Base-by-base conservation (phyloP, 495 filamentous ascomycete genomes). In the Bacidia rubella region DNA sequence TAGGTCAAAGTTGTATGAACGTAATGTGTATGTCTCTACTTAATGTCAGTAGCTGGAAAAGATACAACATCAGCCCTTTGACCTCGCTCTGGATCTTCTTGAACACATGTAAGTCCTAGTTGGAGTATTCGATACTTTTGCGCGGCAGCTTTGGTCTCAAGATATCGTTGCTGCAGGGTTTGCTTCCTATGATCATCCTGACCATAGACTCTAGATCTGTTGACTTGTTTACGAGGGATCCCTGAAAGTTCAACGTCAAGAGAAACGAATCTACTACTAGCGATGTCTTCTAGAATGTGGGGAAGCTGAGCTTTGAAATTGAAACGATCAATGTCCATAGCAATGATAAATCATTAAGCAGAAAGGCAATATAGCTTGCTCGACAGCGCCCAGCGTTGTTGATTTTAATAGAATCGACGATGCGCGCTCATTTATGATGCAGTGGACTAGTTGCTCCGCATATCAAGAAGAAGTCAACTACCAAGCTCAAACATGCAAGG, bases 161-260 rank as follows among this genome's bases (percentile, higher is more conserved):
- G 58, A 58, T 92, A 92, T n/a, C 77, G 68, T 32, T 85, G 69
- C 54, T 87, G 75, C 0, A 87, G 63, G 5, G 70, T 70, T 24
- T 66, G 67, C 32, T 63, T 62, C 42, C 58, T 60, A 11, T 49
- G 47, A 1, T 49, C 53, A 45, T 53, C 52, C 19, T 47, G 49
- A 32, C 50, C 47, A 52, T 44, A 24, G 20, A 25, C 47, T 48
- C 51, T 40, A 46, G 48, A 50, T 12, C 54, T 62, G 56, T 21
- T 51, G 12, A 21, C 62, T 60, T 40, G 66, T 57, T 19, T 65
- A 53, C 41, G 56, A 59, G 66, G 56, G 43, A 93, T 80, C 0
- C 87, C 87, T 2, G 80, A 85, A 56, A 92, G 75, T 62, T 94
- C 87, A 21, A 89, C 68, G 57, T 92, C 87, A 38, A 92, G 62